phyloP scores from a whole-genome alignment of 2,329 filamentous ascomycete genomes.

The Trichothecium sympodiale region DNA sequence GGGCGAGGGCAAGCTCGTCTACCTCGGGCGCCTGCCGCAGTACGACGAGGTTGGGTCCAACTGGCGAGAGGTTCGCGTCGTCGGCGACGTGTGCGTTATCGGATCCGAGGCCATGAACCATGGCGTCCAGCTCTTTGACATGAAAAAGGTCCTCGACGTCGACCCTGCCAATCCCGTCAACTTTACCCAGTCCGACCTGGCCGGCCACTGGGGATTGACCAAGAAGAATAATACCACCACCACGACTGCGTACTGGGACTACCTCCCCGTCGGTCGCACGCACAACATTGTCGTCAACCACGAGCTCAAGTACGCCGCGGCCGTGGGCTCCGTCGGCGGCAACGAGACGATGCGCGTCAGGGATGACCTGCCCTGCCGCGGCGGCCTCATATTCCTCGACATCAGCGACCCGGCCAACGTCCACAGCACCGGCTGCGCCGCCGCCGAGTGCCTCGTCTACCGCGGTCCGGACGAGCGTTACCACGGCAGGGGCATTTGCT shows the following conservation, averaged over 20 bases:
- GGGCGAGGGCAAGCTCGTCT: conserved; percentile 26
- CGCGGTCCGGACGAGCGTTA: conserved; percentile 34
- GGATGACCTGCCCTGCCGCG: conserved; percentile 22
- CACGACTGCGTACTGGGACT: conserved; percentile 4
- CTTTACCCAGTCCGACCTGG: conserved; percentile 19
- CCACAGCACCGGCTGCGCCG: conserved; percentile 35
- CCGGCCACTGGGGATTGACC: conserved; percentile 11
- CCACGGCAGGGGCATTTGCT: conserved; percentile 19
- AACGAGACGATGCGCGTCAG: conserved; percentile 8
- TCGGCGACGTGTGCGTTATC: conserved; percentile 18
- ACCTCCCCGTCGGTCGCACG: conserved; percentile 25
- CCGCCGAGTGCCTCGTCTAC: conserved; percentile 40
- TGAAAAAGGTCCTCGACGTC: conserved; percentile 39
- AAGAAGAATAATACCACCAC: conserved; percentile 12
- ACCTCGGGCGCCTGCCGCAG: conserved; percentile 30
- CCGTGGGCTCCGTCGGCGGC: conserved; percentile 27
- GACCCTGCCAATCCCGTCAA: conserved; percentile 23
- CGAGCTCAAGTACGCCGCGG: conserved; percentile 32
- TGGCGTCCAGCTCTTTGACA: conserved; percentile 51
- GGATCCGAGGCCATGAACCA: conserved; percentile 32
- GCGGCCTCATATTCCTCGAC: conserved; percentile 44
- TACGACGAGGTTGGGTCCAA: conserved; percentile 21
- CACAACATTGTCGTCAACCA: conserved; percentile 42
- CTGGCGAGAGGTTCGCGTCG: conserved; percentile 25
- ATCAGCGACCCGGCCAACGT: conserved; percentile 39